Percentiles rank a stretch among this genome's conserved stretches.
Conservation (phyloP, 2,329 filamentous ascomycete species). For the Fusarium acutatum region DNA sequence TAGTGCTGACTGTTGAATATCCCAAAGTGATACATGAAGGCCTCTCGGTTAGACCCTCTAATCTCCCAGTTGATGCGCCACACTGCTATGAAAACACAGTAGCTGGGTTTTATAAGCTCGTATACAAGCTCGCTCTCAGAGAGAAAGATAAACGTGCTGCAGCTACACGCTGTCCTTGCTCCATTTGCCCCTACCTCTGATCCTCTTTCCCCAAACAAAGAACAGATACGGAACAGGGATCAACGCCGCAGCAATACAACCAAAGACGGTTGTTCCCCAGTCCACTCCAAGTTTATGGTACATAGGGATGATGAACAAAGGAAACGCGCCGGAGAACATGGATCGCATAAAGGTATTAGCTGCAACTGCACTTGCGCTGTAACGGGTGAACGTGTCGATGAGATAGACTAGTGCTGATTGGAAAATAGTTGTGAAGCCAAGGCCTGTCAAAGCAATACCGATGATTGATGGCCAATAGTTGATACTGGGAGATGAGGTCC, state of each 20-base stretch:
- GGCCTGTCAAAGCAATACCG: background rate
- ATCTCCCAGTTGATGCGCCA: too few species aligned
- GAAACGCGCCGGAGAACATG: background rate
- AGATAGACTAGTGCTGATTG: background rate
- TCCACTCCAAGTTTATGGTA: background rate
- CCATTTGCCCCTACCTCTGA: background rate
- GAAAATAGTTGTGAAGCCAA: background rate
- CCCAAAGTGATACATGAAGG: too few species aligned
- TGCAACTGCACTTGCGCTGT: background rate
- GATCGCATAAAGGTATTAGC: conserved; percentile 1
- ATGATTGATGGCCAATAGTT: background rate
- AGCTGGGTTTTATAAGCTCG: too few species aligned
- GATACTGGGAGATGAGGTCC: background rate
- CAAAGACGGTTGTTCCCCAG: background rate
- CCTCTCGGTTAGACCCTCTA: too few species aligned
- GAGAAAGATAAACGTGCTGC: accelerated
- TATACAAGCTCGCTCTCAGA: accelerated
- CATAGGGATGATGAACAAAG: background rate
- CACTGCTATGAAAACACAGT: accelerated
- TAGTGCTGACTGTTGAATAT: too few species aligned
- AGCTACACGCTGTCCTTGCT: background rate
- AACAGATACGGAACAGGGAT: background rate
- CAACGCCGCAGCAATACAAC: background rate
- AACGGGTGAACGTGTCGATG: background rate
- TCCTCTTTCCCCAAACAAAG: background rate